phyloP scores from a whole-genome alignment of 2,329 filamentous ascomycete genomes.

The Monosporascus sp. region DNA sequence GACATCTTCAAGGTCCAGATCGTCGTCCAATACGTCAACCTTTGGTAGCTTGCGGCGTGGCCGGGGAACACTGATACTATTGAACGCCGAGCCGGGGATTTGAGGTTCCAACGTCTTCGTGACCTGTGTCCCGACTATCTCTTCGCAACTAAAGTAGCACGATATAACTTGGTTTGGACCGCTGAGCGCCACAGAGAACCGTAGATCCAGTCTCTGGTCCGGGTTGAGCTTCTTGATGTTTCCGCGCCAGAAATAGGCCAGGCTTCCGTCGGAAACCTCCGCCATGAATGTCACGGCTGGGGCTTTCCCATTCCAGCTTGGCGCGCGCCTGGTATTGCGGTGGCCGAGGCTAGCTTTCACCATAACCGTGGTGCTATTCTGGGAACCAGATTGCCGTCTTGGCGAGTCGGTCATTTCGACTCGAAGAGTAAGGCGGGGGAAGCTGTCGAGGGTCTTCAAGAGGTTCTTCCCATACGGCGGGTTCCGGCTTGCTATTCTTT shows the following conservation, averaged over 20 bases:
- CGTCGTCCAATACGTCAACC: slow-evolving; percentile 4
- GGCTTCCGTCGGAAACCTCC: slow-evolving; percentile 61
- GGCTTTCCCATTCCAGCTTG: slow-evolving; percentile 56
- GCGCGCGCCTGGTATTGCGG: slow-evolving; percentile 57
- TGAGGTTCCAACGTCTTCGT: slow-evolving; percentile 17
- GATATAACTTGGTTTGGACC: slow-evolving; percentile 52
- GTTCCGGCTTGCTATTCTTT: slow-evolving; percentile 70
- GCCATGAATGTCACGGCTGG: slow-evolving; percentile 70
- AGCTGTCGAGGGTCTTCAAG: slow-evolving; percentile 57
- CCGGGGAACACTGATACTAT: not conserved
- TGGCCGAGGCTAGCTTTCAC: slow-evolving; percentile 66
- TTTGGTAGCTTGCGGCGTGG: not conserved
- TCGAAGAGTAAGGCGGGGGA: slow-evolving; percentile 53
- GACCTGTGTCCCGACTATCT: slow-evolving; percentile 61
- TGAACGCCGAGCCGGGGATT: slow-evolving; percentile 29
- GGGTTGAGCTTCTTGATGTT: slow-evolving; percentile 61
- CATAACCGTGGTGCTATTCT: slow-evolving; percentile 48
- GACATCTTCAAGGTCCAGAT: slow-evolving; percentile 28
- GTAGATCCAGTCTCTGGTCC: slow-evolving; percentile 50
- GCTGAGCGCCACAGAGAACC: slow-evolving; percentile 52
- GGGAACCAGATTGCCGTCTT: slow-evolving; percentile 23
- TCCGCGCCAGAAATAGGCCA: slow-evolving; percentile 62
- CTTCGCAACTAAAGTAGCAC: slow-evolving; percentile 76
- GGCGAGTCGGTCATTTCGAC: slow-evolving; percentile 31
- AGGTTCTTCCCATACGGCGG: slow-evolving; percentile 76